phyloP scores from a whole-genome alignment of 306 rosid species.

The Dalbergia cochinchinensis region DNA sequence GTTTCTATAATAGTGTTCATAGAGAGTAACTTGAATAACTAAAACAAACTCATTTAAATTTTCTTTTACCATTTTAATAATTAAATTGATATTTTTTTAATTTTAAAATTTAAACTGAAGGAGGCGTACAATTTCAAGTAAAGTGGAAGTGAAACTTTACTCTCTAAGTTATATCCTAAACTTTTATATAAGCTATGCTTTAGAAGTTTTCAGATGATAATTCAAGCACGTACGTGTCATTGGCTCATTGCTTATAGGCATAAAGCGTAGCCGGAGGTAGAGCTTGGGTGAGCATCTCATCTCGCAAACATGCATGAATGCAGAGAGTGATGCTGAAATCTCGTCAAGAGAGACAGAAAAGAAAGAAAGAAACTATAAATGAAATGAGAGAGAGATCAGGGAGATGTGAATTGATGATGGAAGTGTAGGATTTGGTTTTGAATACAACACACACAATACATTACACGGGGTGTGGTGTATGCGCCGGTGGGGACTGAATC shows the following conservation, averaged over 20 bases:
- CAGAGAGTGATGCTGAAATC: slow-evolving; percentile 46
- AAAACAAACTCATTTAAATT: too few relatives aligned
- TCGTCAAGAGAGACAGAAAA: slow-evolving; percentile 45
- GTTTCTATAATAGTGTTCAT: too few relatives aligned
- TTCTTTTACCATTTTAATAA: too few relatives aligned
- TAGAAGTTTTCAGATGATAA: too few relatives aligned
- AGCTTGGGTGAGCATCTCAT: slow-evolving; percentile 25
- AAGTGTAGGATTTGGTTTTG: slow-evolving; percentile 38
- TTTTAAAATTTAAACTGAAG: too few relatives aligned
- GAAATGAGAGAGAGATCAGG: slow-evolving; percentile 40
- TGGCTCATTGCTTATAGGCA: not conserved
- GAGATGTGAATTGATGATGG: slow-evolving; percentile 40
- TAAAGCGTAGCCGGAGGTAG: not conserved
- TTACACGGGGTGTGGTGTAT: not conserved
- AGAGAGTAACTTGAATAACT: too few relatives aligned
- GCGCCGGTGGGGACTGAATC: slow-evolving; percentile 60
- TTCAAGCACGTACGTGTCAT: too few relatives aligned
- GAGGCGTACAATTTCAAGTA: too few relatives aligned
- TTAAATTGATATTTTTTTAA: too few relatives aligned
- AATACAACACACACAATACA: not conserved
- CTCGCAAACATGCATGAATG: slow-evolving; percentile 42
- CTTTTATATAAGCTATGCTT: too few relatives aligned
- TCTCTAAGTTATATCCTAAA: too few relatives aligned
- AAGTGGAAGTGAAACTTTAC: too few relatives aligned
- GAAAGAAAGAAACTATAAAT: slow-evolving; percentile 41